Evolutionary conservation across 495 filamentous ascomycete genomes (phyloP).

Genomic region (Tuber indicum): DNA sequence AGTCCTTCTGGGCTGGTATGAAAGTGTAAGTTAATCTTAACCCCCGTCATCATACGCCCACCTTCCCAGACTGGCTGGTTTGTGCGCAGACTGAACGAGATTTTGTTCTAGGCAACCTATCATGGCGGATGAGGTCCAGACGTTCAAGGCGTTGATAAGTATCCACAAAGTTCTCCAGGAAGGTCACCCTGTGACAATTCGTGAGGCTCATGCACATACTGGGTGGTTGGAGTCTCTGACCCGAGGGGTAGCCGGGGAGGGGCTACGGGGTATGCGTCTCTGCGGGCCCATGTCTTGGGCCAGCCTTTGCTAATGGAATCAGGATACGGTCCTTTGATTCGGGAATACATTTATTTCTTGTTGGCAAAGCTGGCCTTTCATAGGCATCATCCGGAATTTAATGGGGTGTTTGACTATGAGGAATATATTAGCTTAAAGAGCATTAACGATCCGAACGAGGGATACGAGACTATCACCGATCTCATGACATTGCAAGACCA

Average conservation of each 20-base stretch:
- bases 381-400: constrained; percentile 94
- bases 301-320: constrained; percentile 29
- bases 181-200: constrained; percentile 78
- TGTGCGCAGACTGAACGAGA: constrained; percentile 10
- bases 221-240: constrained; percentile 91
- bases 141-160: constrained; percentile 86
- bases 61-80: not conserved
- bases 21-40: constrained; percentile 67
- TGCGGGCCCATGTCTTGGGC: constrained; percentile 29
- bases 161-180: constrained; percentile 96
- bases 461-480: constrained; percentile 95
- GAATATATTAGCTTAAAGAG: constrained; percentile 97
- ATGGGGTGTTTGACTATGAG: constrained; percentile 96
- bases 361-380: constrained; percentile 91
- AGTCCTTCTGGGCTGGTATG: constrained; percentile 95
- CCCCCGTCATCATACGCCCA: not conserved
- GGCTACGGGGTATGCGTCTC: constrained; percentile 59
- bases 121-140: constrained; percentile 89
- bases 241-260: constrained; percentile 75
- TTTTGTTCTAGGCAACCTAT: constrained; percentile 68
- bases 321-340: constrained; percentile 88
- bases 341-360: constrained; percentile 91
- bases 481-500: constrained; percentile 95
- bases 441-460: constrained; percentile 98
- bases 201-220: constrained; percentile 80